These are phyloP conservation scores for Penicillium sclerotiorum DNA, from an alignment of 2,329 filamentous ascomycete species.

Conservation along the genomic window DNA sequence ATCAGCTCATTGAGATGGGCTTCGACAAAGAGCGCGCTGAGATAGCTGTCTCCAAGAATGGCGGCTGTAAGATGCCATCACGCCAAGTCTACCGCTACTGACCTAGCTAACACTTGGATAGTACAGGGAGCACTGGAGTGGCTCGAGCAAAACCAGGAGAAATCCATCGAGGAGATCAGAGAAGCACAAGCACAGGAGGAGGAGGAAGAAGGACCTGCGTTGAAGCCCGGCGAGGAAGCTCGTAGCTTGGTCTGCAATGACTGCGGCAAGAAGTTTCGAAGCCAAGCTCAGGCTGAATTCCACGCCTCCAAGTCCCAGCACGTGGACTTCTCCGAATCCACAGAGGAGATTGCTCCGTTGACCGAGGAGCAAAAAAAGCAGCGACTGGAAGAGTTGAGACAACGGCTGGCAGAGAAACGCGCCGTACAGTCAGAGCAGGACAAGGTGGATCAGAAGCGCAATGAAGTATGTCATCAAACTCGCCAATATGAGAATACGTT, in stretches of 20 bases:
- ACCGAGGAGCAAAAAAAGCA: conserved; percentile 88
- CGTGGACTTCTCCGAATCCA: conserved; percentile 88
- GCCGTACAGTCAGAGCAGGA: conserved; percentile 70
- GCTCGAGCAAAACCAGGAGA: conserved; percentile 91
- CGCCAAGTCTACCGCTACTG: neutral
- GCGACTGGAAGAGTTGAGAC: conserved; percentile 73
- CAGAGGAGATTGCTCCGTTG: conserved; percentile 85
- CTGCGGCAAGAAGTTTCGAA: conserved; percentile 88
- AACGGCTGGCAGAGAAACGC: conserved; percentile 72
- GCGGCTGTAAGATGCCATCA: conserved; percentile 65
- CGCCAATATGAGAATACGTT: neutral
- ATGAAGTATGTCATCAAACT: conserved; percentile 64
- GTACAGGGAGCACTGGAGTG: conserved; percentile 91
- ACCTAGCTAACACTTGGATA: conserved; percentile 39
- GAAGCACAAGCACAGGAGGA: conserved; percentile 55
- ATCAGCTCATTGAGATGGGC: conserved; percentile 67
- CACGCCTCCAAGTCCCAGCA: conserved; percentile 92
- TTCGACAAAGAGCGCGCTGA: conserved; percentile 83
- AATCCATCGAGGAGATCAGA: conserved; percentile 78
- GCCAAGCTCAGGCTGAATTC: conserved; percentile 78
- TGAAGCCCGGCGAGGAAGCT: conserved; percentile 71
- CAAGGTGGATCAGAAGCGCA: conserved; percentile 78
- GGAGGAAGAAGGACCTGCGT: conserved; percentile 62
- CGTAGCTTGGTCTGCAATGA: conserved; percentile 90
- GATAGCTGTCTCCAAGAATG: conserved; percentile 80